Base-by-base conservation (phyloP, 78 protist genomes). In the Dictyostelium capitatum region DNA sequence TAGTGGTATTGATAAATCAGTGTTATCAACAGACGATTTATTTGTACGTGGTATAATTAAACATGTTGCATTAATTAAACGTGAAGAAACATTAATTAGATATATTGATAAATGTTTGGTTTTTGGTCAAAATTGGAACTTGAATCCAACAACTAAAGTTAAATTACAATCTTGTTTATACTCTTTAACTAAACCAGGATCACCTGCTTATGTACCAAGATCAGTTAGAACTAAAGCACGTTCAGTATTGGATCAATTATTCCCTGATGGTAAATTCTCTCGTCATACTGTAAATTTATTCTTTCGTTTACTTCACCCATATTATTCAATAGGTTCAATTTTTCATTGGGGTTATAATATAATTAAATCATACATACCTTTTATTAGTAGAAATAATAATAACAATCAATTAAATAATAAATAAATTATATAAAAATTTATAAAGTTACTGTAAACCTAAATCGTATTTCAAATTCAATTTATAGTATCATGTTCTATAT, bases 91-190 rank as follows among this genome's bases (percentile, higher is more conserved):
- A 50, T 19, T 87, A 28, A 87, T 77, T 32, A 43, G 69, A 37
- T 87, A 87, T 77, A 74, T 87, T 30, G 93, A 87, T 17, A 37
- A 17, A 28, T 87, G 79, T 78, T 75, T 25, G 12, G 54, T 87
- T 28, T 87, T 87, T 50, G 69, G 64, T 46, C 79, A 70, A 23
- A 56, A 47, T 56, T 87, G 93, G 93, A 77, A 87, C 37, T 20
- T 87, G n/a, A 87, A 74, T 64, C 83, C 93, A 28, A 80, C 82
- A 0, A 78, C 83, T 8, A 87, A 48, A 77, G 74, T 87, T n/a
- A 87, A 87, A 53, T 37, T 87, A 87, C 93, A 87, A 77, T 87
- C 93, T 30, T 87, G 93, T 77, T 64, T 87, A 48, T 87, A 87
- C 54, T 87, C 93, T 12, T 37, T 87, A 28, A 72, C 85, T 6